Conservation (phyloP, 1,139 yeast species). For the Sugiyamaella novakii region DNA sequence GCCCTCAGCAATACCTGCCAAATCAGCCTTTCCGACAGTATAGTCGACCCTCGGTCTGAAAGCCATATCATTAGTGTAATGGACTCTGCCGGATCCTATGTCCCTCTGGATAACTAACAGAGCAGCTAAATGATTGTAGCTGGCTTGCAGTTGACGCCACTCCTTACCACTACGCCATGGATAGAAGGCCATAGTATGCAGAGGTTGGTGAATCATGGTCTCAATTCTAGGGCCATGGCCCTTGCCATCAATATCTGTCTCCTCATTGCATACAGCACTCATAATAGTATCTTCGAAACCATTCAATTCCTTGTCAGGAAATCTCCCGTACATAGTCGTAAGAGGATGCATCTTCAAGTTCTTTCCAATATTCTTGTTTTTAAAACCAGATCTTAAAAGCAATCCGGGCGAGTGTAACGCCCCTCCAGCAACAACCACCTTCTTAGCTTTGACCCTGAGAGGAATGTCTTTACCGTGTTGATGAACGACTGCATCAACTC, state of each 20-base stretch:
- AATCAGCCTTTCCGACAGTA: conserved; percentile 48
- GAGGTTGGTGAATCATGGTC: conserved; percentile 53
- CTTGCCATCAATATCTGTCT: conserved; percentile 56
- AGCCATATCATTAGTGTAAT: conserved; percentile 45
- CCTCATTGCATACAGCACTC: conserved; percentile 55
- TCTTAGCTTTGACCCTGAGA: conserved; percentile 50
- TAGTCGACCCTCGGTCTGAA: conserved; percentile 49
- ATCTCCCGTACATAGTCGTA: conserved; percentile 49
- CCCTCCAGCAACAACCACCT: conserved; percentile 54
- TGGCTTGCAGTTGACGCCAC: conserved; percentile 44
- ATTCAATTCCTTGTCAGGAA: conserved; percentile 39
- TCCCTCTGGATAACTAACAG: conserved; percentile 57
- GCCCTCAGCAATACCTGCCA: conserved; percentile 48
- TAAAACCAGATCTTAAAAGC: conserved; percentile 55
- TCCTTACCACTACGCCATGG: conserved; percentile 52
- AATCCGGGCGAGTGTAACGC: conserved; percentile 56
- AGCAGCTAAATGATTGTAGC: conserved; percentile 48
- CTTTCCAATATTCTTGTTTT: conserved; percentile 55
- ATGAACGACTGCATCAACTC: conserved; percentile 43
- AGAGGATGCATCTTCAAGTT: conserved; percentile 60
- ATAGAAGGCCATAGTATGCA: conserved; percentile 44
- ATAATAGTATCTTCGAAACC: conserved; percentile 52
- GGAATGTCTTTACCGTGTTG: conserved; percentile 35
- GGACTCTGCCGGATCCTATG: conserved; percentile 43
- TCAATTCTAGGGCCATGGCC: conserved; percentile 62